A percentile compares a stretch with the other conserved stretches of the same genome.
phyloP scores from a whole-genome alignment of 148 eudicot genomes.

The Camellia sinensis region DNA sequence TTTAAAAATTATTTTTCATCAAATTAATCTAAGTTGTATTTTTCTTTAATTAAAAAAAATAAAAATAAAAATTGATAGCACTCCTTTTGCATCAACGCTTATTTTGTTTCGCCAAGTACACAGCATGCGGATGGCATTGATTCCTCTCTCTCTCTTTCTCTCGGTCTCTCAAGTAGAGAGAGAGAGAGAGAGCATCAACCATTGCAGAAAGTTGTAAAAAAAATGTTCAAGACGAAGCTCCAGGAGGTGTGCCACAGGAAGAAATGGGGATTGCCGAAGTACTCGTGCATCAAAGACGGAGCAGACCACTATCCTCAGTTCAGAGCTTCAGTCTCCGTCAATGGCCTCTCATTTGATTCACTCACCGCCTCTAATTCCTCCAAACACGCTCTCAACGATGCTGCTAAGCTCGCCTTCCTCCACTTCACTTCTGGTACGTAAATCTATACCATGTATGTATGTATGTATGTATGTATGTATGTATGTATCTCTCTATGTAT shows the following conservation, averaged over 20 bases:
- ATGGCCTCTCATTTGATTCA: slow-evolving; percentile 34
- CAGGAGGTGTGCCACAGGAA: slow-evolving; percentile 51
- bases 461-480: not conserved
- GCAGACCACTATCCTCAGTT: slow-evolving; percentile 45
- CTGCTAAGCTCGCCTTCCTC: slow-evolving; percentile 37
- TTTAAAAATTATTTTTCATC: too few relatives aligned
- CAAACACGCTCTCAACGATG: slow-evolving; percentile 40
- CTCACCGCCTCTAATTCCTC: slow-evolving; percentile 22
- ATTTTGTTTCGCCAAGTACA: not conserved
- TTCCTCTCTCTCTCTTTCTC: not conserved
- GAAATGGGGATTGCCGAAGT: slow-evolving; percentile 38
- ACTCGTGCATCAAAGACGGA: slow-evolving; percentile 37
- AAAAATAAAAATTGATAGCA: too few relatives aligned
- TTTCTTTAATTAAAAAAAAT: too few relatives aligned
- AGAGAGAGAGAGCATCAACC: not conserved
- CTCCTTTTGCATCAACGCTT: too few relatives aligned
- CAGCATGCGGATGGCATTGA: not conserved
- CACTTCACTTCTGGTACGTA: slow-evolving; percentile 24
- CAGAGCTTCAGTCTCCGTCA: slow-evolving; percentile 45
- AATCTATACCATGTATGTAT: not conserved
- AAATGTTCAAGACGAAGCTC: slow-evolving; percentile 51
- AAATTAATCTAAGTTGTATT: too few relatives aligned
- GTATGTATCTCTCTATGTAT: not conserved
- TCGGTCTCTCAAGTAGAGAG: not conserved
- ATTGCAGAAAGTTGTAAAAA: too few relatives aligned